Percentiles rank a stretch among this genome's conserved stretches.
phyloP scores from a whole-genome alignment of 768 basidiomycete genomes.

The Lepiota venenata region DNA sequence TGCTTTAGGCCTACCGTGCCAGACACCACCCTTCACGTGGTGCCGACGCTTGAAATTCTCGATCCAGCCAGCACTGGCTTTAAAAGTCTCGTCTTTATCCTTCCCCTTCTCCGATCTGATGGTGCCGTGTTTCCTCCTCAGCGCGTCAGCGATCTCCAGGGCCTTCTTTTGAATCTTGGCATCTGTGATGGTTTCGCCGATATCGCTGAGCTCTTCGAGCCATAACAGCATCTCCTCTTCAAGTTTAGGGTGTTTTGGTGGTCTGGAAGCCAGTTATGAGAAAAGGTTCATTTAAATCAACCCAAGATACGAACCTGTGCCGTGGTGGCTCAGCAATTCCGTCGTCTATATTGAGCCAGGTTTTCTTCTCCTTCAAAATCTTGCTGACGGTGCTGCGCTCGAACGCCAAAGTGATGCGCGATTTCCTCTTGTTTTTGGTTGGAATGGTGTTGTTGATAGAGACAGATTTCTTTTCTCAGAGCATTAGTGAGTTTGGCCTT shows the following conservation, averaged over 20 bases:
- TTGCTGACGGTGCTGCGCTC: slow-evolving; percentile 95
- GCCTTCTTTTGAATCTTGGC: slow-evolving; percentile 61
- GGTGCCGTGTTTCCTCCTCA: slow-evolving; percentile 26
- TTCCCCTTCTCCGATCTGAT: slow-evolving; percentile 32
- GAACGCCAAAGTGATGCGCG: slow-evolving; percentile 66
- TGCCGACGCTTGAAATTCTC: slow-evolving; percentile 89
- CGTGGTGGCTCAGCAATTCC: slow-evolving; percentile 55
- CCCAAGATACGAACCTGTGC: slow-evolving; percentile 51
- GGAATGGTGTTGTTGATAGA: slow-evolving; percentile 60
- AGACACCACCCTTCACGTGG: slow-evolving; percentile 63
- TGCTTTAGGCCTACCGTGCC: slow-evolving; percentile 26
- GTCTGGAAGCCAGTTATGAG: slow-evolving; percentile 36
- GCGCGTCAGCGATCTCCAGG: slow-evolving; percentile 54
- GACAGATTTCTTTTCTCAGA: slow-evolving; percentile 75
- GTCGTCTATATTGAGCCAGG: slow-evolving; percentile 71
- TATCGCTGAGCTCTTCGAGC: slow-evolving; percentile 52
- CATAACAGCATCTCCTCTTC: slow-evolving; percentile 62
- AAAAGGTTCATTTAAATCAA: slow-evolving; percentile 9
- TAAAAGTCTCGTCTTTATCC: slow-evolving; percentile 64
- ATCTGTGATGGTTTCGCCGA: slow-evolving; percentile 55
- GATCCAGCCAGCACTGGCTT: slow-evolving; percentile 90
- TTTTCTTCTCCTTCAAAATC: slow-evolving; percentile 81
- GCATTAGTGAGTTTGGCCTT: slow-evolving; percentile 58
- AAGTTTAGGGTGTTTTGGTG: slow-evolving; percentile 78
- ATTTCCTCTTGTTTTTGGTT: slow-evolving; percentile 83